These are phyloP conservation scores for Alternaria sp. DNA, from an alignment of 2,329 filamentous ascomycete species.

Conservation along the genomic window DNA sequence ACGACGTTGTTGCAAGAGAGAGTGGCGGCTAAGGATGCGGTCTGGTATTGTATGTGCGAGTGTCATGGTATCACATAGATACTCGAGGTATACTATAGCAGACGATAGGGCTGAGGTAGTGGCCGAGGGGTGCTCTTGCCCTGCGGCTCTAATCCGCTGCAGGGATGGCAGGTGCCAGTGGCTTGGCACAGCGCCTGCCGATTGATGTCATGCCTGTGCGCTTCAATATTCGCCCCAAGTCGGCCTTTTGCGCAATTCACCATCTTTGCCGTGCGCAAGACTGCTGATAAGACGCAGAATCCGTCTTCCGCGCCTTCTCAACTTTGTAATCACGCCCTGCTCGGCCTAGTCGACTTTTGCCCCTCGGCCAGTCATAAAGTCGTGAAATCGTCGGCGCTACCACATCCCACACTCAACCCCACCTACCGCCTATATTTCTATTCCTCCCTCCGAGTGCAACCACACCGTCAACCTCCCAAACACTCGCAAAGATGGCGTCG, in stretches of 20 bases:
- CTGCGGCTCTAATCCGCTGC: slow-evolving; percentile 17
- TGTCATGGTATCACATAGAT: neutral
- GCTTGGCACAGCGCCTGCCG: slow-evolving; percentile 13
- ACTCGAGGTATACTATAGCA: too few species aligned
- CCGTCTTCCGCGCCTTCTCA: neutral
- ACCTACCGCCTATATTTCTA: slow-evolving; percentile 30
- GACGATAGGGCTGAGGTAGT: slow-evolving; percentile 10
- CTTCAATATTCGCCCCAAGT: slow-evolving; percentile 21
- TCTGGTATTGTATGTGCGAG: neutral
- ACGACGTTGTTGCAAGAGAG: neutral
- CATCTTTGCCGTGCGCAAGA: slow-evolving; percentile 10
- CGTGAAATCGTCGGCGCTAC: slow-evolving; percentile 16
- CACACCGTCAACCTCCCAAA: neutral
- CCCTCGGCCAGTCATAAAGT: slow-evolving; percentile 32
- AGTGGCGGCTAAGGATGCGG: neutral
- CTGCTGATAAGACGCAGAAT: slow-evolving; percentile 1
- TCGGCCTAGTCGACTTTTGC: slow-evolving; percentile 19
- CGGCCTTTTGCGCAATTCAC: slow-evolving; percentile 5
- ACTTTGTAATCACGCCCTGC: slow-evolving; percentile 11
- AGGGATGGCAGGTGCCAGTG: slow-evolving; percentile 18
- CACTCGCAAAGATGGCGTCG: slow-evolving; percentile 41
- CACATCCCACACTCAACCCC: slow-evolving; percentile 32
- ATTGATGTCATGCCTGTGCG: slow-evolving; percentile 18
- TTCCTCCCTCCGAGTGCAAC: slow-evolving; percentile 1
- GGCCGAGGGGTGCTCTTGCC: slow-evolving; percentile 18